phyloP scores from a whole-genome alignment of 305 asterid genomes.

The Solanum aculeatissimum region DNA sequence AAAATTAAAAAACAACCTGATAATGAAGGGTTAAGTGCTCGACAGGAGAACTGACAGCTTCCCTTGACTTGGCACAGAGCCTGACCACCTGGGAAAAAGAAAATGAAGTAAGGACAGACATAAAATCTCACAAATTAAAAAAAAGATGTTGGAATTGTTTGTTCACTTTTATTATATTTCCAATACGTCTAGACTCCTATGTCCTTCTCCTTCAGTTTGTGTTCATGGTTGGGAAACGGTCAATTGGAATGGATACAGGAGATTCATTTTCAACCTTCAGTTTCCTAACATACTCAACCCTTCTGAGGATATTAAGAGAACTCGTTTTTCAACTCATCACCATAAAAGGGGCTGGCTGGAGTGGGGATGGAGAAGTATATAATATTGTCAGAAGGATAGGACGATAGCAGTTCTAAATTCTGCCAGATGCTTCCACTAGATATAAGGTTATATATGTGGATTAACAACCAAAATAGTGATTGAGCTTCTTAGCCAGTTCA shows the following conservation, averaged over 20 bases:
- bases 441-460: background rate
- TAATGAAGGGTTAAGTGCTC: conserved; percentile 97
- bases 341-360: background rate
- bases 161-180: background rate
- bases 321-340: background rate
- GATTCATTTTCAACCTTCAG: background rate
- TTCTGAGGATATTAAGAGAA: background rate
- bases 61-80: conserved; percentile 98
- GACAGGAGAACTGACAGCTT: conserved; percentile 98
- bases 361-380: background rate
- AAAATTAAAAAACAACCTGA: conserved; percentile 42
- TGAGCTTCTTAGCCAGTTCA: background rate
- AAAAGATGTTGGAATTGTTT: background rate
- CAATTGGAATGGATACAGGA: background rate
- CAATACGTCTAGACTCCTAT: background rate
- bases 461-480: background rate
- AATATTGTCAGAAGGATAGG: background rate
- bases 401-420: background rate
- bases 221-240: background rate
- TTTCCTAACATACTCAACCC: background rate
- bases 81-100: conserved; percentile 64
- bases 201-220: background rate
- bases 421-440: background rate
- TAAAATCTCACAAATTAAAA: background rate
- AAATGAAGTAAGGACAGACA: background rate